Percentiles rank a stretch among this genome's conserved stretches.
These are phyloP conservation scores for Salinomyces thailandicus DNA, from an alignment of 2,329 filamentous ascomycete species.

Conservation along the genomic window DNA sequence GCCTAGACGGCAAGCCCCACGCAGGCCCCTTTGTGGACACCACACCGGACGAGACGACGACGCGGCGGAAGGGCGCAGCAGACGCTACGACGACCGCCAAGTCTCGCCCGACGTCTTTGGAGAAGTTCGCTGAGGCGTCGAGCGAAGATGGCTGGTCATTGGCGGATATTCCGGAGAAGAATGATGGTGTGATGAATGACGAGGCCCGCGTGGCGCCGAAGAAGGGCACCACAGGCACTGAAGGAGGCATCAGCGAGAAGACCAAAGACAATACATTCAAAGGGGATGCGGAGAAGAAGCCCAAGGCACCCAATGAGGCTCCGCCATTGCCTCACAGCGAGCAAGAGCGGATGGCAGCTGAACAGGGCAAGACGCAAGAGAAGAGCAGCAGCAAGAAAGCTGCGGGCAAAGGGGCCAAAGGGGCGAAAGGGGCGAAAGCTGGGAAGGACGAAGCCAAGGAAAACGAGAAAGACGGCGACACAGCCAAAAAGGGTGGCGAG, in stretches of 20 bases:
- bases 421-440: slow-evolving; percentile 29
- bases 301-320: slow-evolving; percentile 74
- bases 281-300: slow-evolving; percentile 63
- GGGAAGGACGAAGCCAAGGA: too few species aligned
- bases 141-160: slow-evolving; percentile 26
- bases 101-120: slow-evolving; percentile 23
- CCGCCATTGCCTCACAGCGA: slow-evolving; percentile 74
- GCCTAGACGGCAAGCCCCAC: slow-evolving; percentile 87
- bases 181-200: slow-evolving; percentile 88
- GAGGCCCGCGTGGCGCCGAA: slow-evolving; percentile 64
- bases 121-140: slow-evolving; percentile 33
- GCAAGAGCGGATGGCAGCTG: slow-evolving; percentile 50
- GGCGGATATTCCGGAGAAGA: slow-evolving; percentile 42
- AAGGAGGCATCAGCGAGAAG: slow-evolving; percentile 82
- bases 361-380: slow-evolving; percentile 13
- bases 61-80: slow-evolving; percentile 16
- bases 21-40: slow-evolving; percentile 66
- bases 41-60: slow-evolving; percentile 19
- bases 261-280: slow-evolving; percentile 62
- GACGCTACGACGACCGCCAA: slow-evolving; percentile 20
- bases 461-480: slow-evolving; percentile 33
- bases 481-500: slow-evolving; percentile 19
- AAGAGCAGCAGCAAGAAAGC: slow-evolving; percentile 16
- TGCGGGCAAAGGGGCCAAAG: slow-evolving; percentile 17
- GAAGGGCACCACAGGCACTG: slow-evolving; percentile 76